Evolutionary conservation across 2,329 filamentous ascomycete genomes (phyloP).

Genomic region (Uncinocarpus reesii): DNA sequence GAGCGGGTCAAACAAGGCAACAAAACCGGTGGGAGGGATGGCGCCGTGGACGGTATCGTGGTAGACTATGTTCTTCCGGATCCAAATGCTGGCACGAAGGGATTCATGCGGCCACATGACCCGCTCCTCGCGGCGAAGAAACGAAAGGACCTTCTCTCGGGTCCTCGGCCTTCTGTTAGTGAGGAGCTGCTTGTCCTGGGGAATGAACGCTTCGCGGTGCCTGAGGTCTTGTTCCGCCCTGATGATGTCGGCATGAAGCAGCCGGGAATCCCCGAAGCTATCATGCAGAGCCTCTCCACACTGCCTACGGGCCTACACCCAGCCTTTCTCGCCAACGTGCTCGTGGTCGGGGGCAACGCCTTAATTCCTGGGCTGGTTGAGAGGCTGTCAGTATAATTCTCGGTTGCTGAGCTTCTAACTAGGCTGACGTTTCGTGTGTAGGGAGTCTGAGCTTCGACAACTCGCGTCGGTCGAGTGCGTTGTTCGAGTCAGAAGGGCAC

Average conservation of each 20-base stretch:
- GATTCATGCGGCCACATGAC: slow-evolving; percentile 68
- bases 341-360: slow-evolving; percentile 80
- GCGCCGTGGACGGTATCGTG: slow-evolving; percentile 45
- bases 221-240: slow-evolving; percentile 81
- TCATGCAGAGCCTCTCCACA: slow-evolving; percentile 64
- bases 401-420: background rate
- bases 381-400: slow-evolving; percentile 46
- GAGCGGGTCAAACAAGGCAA: slow-evolving; percentile 77
- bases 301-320: slow-evolving; percentile 78
- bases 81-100: slow-evolving; percentile 52
- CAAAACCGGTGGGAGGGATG: slow-evolving; percentile 30
- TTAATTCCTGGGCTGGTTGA: slow-evolving; percentile 71
- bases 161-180: slow-evolving; percentile 39
- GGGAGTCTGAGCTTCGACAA: slow-evolving; percentile 58
- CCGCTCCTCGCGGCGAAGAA: slow-evolving; percentile 48
- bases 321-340: slow-evolving; percentile 70
- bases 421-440: slow-evolving; percentile 22
- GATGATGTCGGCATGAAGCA: slow-evolving; percentile 76
- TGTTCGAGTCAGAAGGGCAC: slow-evolving; percentile 59
- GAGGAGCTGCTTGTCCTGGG: slow-evolving; percentile 80
- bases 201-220: slow-evolving; percentile 84
- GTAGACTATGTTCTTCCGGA: slow-evolving; percentile 91
- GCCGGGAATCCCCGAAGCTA: slow-evolving; percentile 69
- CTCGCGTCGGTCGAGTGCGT: slow-evolving; percentile 66
- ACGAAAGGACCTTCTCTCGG: slow-evolving; percentile 40